Evolutionary conservation across 805 yeast species (phyloP), one percentile per base, ranked within the genome.

Genomic region (Yarrowia sp.): DNA sequence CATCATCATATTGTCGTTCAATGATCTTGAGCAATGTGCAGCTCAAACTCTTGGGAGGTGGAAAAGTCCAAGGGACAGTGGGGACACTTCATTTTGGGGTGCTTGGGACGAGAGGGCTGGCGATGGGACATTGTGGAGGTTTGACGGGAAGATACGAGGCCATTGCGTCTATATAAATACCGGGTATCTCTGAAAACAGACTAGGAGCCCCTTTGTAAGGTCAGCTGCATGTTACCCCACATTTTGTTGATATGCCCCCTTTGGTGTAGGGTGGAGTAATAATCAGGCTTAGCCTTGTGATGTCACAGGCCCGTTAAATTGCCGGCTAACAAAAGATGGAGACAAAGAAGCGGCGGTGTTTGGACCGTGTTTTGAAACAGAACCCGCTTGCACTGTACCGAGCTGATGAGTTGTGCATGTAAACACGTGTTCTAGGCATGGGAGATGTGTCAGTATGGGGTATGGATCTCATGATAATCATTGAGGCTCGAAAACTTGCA

Each of bases 171-270:
- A 11, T 52, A 52, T 36, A 52, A 16, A 52, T 52, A 16, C 32
- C 32, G 32, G 32, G 32, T 5, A 26, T 26, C 32, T 26, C 32
- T 3, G 32, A 26, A 26, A 26, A 48, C 16, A 50, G 9, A 9
- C 26, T 15, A 10, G 40, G 41, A 56, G 40, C 63, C 48, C 63
- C 63, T 53, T 53, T 14, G 35, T 56, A 12, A 46, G 49, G 63
- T 56, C 63, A 56, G 26, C 63, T 56, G 63, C 63, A 56, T 41
- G 26, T 10, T 56, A 40, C 63, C 63, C 63, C 63, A 56, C 63
- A 56, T 26, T 56, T 56, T 38, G 35, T 12, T 10, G 56, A 53
- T 38, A 35, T 35, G 55, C 55, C n/a, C 3, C 11, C n/a, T n/a
- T 42, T 9, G 36, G 11, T 7, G 52, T 14, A 48, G 10, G 36